Evolutionary conservation across 2,329 filamentous ascomycete genomes (phyloP).

Genomic region (Biscogniauxia sp.): DNA sequence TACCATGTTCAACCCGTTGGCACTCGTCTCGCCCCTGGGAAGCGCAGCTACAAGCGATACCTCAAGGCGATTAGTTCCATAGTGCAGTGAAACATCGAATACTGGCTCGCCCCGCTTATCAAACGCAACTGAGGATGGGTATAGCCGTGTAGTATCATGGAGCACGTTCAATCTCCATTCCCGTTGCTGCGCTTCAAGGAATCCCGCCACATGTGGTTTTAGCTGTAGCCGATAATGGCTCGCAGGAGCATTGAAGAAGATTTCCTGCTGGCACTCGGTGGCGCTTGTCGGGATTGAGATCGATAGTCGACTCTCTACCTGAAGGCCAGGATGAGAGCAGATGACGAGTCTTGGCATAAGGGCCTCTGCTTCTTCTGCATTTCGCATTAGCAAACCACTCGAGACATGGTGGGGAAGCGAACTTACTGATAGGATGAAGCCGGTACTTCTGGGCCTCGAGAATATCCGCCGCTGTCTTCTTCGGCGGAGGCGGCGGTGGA

Average conservation of each 20-base stretch:
- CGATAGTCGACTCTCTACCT: constrained; percentile 58
- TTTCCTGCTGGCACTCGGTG: constrained; percentile 66
- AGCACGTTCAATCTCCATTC: constrained; percentile 76
- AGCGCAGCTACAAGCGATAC: constrained; percentile 74
- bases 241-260: constrained; percentile 67
- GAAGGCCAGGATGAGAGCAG: constrained; percentile 59
- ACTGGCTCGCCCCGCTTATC: constrained; percentile 62
- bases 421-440: constrained; percentile 30
- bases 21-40: constrained; percentile 55
- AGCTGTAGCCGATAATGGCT: constrained; percentile 71
- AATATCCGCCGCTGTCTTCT: constrained; percentile 31
- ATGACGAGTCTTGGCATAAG: constrained; percentile 30
- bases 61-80: constrained; percentile 75
- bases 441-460: constrained; percentile 34
- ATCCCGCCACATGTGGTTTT: constrained; percentile 61
- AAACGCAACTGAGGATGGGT: constrained; percentile 44
- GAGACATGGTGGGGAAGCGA: background rate
- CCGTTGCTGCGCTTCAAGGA: constrained; percentile 58
- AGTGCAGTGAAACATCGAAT: constrained; percentile 70
- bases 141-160: constrained; percentile 64
- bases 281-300: constrained; percentile 65
- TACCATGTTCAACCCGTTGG: constrained; percentile 63
- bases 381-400: constrained; percentile 12
- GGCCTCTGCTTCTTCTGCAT: constrained; percentile 28
- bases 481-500: constrained; percentile 23